Base-by-base conservation (phyloP, 768 basidiomycete genomes). In the Lenzites betulinus region DNA sequence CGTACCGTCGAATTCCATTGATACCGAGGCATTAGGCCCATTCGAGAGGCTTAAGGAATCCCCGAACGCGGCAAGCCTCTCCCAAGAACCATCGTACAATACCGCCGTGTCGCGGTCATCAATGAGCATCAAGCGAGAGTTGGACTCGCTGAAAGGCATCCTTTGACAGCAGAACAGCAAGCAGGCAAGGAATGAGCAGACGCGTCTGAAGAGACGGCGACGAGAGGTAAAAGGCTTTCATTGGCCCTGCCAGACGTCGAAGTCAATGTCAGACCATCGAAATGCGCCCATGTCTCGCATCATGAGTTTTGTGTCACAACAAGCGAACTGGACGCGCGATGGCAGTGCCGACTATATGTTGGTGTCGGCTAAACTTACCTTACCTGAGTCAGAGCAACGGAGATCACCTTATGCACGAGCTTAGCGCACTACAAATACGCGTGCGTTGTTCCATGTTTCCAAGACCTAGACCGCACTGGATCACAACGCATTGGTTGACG, bases 1-100 rank as follows among this genome's bases (percentile, higher is more conserved):
- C 55, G 15, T 8, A 56, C 55, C 55, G n/a, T 49, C 55, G 36
- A 56, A 49, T 39, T 49, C 55, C 18, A 56, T 16, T 18, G 55
- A 48, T 3, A 56, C 55, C 7, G 47, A 56, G 18, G 47, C 36
- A 16, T 49, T 39, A n/a, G 16, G 22, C 18, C 16, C 9, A 7
- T 1, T 3, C 1, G 55, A 22, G 12, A 36, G n/a, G 46, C 55
- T 56, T 16, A 56, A 3, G 18, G 38, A 39, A 20, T 56, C 55
- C 15, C 55, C 55, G 25, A 39, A 49, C 23, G 16, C 33, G 16
- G 18, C 20, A 22, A 38, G 23, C 4, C 23, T 46, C 9, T 39
- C 46, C 55, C 55, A 56, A 23, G 13, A 18, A 9, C 47, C 46
- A 9, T 49, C 38, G 18, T 48, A 56, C 26, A 49, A 46, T 25